Base-by-base conservation (phyloP, 2,329 filamentous ascomycete species). In the Penicillium glabrum region DNA sequence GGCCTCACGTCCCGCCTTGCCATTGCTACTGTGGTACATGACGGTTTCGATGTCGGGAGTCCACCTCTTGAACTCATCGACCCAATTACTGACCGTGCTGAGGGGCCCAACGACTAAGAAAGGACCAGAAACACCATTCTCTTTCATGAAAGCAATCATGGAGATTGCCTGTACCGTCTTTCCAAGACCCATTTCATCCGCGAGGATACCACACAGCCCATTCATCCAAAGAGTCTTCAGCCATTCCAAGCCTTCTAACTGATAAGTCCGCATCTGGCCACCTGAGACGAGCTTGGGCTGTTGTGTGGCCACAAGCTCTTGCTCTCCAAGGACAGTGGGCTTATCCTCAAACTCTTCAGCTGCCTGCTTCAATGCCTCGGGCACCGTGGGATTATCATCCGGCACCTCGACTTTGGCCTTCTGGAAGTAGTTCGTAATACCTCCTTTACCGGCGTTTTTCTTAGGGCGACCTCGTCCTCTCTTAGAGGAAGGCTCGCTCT, bases 31-130 rank as follows among this genome's bases (percentile, higher is more conserved):
- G 66, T 99, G 95, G 66, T 98, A 98, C 63, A 98, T 84, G 49
- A 96, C 80, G 0, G 95, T 92, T 0, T 93, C 92, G 39, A 98
- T 93, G 1, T 83, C 84, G 0, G 95, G 95, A 0, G 91, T 91
- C 92, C 93, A 99, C 65, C 89, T 89, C 33, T 87, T 82, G 65
- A 98, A 97, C 68, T 99, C 95, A 43, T 95, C 90, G 43, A 96
- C 88, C 95, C 95, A 99, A 70, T 98, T 99, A 39, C 89, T 92
- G 0, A 97, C 83, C 0, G 95, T 98, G 68, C 92, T 97, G 4
- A 98, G 76, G 0, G 95, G 95, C 0, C 93, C 92, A 7, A 95
- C 88, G 52, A 99, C 91, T 23, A 99, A 76, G 69, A 97, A 96
- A 0, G 95, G 95, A 0, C 95, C 95, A 2, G 95, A 92, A 7